Conservation (phyloP, 495 filamentous ascomycete species). For the Niebla homalea region DNA sequence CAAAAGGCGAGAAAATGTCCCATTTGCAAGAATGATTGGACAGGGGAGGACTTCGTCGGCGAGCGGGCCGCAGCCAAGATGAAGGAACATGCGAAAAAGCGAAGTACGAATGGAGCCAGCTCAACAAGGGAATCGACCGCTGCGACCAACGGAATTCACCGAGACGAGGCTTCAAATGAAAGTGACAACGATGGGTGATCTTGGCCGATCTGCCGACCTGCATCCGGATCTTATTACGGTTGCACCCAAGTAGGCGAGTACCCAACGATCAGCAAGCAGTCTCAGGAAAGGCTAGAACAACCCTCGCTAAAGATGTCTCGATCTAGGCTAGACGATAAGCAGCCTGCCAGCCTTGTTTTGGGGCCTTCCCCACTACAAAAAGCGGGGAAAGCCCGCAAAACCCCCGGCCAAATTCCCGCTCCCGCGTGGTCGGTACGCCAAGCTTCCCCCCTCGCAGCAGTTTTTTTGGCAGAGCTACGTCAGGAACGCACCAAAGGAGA, state of each 20-base stretch:
- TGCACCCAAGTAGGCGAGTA: too few species aligned
- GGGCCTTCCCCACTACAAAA: neutral
- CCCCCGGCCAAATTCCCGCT: neutral
- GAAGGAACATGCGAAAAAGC: slow-evolving; percentile 18
- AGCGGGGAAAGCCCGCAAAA: neutral
- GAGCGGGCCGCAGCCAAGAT: slow-evolving; percentile 50
- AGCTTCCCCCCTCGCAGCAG: neutral
- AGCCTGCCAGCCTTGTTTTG: too few species aligned
- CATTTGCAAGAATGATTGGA: slow-evolving; percentile 58
- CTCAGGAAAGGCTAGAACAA: too few species aligned
- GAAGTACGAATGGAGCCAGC: slow-evolving; percentile 19
- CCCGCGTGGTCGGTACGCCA: neutral
- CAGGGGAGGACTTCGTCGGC: slow-evolving; percentile 62
- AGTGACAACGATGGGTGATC: neutral
- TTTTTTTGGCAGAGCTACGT: neutral
- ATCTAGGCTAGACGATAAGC: too few species aligned
- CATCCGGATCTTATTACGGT: too few species aligned
- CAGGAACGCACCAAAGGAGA: too few species aligned
- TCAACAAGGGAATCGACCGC: slow-evolving; percentile 13
- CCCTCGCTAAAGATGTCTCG: too few species aligned
- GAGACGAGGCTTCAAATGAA: slow-evolving; percentile 4
- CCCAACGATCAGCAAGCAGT: too few species aligned
- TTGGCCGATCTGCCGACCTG: neutral
- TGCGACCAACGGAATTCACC: slow-evolving; percentile 18
- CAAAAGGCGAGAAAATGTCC: slow-evolving; percentile 55